Conservation (phyloP, 345 rosid genomes). For the Rhodamnia argentea region DNA sequence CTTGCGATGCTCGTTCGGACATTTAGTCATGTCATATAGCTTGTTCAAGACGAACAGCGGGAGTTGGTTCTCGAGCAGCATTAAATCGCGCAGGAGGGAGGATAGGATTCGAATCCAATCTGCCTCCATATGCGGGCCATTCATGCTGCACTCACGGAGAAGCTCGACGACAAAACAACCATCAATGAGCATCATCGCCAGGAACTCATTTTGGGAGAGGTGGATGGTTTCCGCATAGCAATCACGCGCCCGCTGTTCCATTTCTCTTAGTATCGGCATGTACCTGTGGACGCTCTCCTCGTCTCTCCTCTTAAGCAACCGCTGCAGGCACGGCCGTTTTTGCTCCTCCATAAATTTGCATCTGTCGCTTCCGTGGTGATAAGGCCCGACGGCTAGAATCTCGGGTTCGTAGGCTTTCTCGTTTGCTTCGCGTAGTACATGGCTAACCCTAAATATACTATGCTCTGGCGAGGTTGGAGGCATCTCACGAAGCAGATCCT, state of each 20-base stretch:
- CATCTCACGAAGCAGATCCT: accelerated
- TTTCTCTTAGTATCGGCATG: neutral
- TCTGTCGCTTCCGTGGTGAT: neutral
- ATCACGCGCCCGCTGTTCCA: neutral
- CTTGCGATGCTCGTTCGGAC: accelerated
- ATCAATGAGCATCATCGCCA: neutral
- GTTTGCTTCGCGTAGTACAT: neutral
- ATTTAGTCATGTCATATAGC: neutral
- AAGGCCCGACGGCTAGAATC: neutral
- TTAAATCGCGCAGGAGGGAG: neutral
- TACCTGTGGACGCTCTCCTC: neutral
- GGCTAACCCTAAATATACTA: neutral
- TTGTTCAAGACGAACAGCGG: neutral
- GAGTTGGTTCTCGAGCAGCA: neutral
- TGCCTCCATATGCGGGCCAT: no score
- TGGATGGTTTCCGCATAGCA: neutral
- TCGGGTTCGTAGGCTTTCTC: neutral
- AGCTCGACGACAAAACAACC: neutral
- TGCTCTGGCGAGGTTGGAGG: neutral
- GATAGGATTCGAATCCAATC: accelerated
- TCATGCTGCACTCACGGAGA: neutral
- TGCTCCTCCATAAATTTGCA: no score
- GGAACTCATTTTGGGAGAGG: neutral
- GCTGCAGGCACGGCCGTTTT: no score
- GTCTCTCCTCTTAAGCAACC: neutral